Conservation (phyloP, 768 basidiomycete species). For the Boletus sensibilis region DNA sequence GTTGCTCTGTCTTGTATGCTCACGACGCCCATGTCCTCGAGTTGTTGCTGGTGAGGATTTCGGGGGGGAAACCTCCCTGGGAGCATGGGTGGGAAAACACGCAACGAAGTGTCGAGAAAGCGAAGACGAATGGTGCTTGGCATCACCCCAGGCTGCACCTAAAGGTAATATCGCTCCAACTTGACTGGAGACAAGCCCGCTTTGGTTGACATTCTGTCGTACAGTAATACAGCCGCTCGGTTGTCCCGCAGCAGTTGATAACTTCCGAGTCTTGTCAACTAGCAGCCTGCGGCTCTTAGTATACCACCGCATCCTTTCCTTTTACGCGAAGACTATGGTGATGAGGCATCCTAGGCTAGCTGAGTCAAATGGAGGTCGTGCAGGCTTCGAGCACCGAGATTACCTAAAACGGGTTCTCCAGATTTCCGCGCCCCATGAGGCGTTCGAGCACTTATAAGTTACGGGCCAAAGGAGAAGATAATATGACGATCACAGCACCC, state of each 20-base stretch:
- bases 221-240: neutral
- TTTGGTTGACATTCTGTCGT: neutral
- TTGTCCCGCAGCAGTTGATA: neutral
- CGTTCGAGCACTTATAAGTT: neutral
- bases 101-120: neutral
- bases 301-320: neutral
- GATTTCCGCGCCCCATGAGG: neutral
- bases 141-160: neutral
- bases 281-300: neutral
- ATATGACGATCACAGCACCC: neutral
- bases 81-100: neutral
- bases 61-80: neutral
- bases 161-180: neutral
- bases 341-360: neutral
- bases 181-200: too few species aligned
- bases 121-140: neutral
- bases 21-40: neutral
- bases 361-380: neutral
- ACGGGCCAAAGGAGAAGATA: neutral
- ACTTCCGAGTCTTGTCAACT: neutral
- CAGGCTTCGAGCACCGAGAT: neutral
- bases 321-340: neutral
- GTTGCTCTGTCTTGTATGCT: too few species aligned
- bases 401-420: constrained; percentile 1
- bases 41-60: neutral